Base-by-base conservation (phyloP, 1,139 yeast species). In the Taphrina communis region DNA sequence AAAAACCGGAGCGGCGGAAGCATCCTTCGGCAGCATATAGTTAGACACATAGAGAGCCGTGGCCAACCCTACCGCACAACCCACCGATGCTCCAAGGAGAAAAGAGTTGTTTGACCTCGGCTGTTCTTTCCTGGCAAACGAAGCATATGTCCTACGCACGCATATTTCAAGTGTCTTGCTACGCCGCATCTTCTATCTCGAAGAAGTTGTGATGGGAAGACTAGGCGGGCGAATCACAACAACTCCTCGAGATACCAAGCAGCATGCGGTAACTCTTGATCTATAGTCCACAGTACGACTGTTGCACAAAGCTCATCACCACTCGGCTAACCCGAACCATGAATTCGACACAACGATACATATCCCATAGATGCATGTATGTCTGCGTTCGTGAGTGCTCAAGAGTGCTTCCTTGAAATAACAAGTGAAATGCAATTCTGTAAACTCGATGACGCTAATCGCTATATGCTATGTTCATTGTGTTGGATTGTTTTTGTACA, bases 1-100 rank as follows among this genome's bases (percentile, higher is more conserved):
- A 72, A 84, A 84, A 41, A 72, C 72, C 5, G 68, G 58, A 14
- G 52, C 9, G 14, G 41, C 7, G 2, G 53, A 9, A n/a, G 6
- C 17, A 11, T 44, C 41, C 14, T 44, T 19, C 7, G 62, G 62
- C 8, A 58, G 25, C n/a, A 58, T 42, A 42, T 6, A 21, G 25
- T 58, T 42, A 1, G 62, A 58, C 21, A 44, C 14, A 31, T 58
- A 58, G 19, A 58, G 62, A 7, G 62, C 42, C 25, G 52, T 58
- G 11, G 62, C 62, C 36, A 58, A 31, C 1, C 62, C 62, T 17
- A 58, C 53, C 21, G 41, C 51, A 2, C 17, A 21, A 8, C 62
- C 62, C 31, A 44, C 62, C 44, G 53, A 6, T 6, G 53, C 62
- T 8, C 62, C 62, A 12, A 58, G 39, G 41, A 58, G 42, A 42